Evolutionary conservation across 1,284 basidiomycete species (phyloP), one percentile per base, ranked within the genome.

Genomic region (Ustilago sp.): DNA sequence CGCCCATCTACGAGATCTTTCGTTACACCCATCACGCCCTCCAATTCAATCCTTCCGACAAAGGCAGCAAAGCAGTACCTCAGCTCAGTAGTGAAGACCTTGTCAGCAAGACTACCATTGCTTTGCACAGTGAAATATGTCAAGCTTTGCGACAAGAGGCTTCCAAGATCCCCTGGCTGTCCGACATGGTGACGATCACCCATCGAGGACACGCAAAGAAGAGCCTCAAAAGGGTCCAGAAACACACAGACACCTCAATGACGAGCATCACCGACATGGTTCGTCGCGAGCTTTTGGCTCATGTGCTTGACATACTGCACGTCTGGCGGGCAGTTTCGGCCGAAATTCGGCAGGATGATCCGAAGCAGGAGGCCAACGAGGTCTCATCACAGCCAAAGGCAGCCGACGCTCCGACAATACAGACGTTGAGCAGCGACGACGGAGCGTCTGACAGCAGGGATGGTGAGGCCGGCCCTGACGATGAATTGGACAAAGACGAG

Each of bases 151-250:
- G 31, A 23, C 17, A 12, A 4, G 38, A 64, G 39, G 70, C 59
- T 6, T 17, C 43, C 52, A 68, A 67, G 53, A 64, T 73, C 13
- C 70, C 70, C 31, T 73, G 70, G 70, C 57, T 73, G 2, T 23
- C 43, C 4, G 39, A 55, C 9, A 31, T 52, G 7, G 35, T 59
- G 31, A 59, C 65, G 28, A 36, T 68, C 31, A 23, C 39, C 35
- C 51, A 56, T 32, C 53, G 41, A 35, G 31, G 32, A 4, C 63
- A 43, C 3, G 17, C 39, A 4, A 38, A 13, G 23, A 52, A 47
- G 17, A 17, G 23, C 36, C 38, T 13, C 11, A 31, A n/a, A 3
- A 9, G 9, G 6, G 23, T 17, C 48, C 19, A 36, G 1, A 17
- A 7, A 38, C 28, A 34, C 35, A 5, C 31, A 8, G 31, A 48